Conservation (phyloP, 2,329 filamentous ascomycete species). For the Domatiomyces globalis region DNA sequence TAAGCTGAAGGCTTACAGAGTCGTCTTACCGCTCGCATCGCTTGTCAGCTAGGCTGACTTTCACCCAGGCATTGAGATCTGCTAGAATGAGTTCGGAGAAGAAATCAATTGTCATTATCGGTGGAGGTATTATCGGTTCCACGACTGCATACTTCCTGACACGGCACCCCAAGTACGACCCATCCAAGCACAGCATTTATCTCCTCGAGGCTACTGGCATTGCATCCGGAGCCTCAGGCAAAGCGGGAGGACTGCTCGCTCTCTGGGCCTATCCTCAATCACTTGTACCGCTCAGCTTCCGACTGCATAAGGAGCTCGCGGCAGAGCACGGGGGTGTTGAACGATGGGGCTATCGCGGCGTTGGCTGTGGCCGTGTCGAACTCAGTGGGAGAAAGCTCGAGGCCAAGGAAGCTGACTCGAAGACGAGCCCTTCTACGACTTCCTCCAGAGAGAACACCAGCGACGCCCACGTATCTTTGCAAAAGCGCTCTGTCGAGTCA, state of each 20-base stretch:
- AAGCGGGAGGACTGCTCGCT: constrained; percentile 79
- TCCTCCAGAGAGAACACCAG: constrained; percentile 1
- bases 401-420: constrained; percentile 6
- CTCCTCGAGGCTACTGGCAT: constrained; percentile 75
- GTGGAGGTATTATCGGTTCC: constrained; percentile 84
- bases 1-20: no score
- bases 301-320: constrained; percentile 70
- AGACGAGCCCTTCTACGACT: constrained; percentile 16
- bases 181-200: constrained; percentile 60
- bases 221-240: constrained; percentile 84
- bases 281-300: constrained; percentile 75
- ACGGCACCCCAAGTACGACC: constrained; percentile 67
- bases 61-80: neutral
- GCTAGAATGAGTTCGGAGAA: constrained; percentile 1
- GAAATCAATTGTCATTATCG: constrained; percentile 28
- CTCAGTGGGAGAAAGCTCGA: constrained; percentile 32
- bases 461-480: constrained; percentile 28
- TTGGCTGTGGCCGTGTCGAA: constrained; percentile 56
- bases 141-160: constrained; percentile 87
- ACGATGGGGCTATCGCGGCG: constrained; percentile 77
- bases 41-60: no score
- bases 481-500: constrained; percentile 42
- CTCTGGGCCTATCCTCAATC: constrained; percentile 80
- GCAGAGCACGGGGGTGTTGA: constrained; percentile 63
- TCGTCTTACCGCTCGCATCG: no score